Conservation (phyloP, 495 filamentous ascomycete genomes). For the Penicillium egyptiacum region DNA sequence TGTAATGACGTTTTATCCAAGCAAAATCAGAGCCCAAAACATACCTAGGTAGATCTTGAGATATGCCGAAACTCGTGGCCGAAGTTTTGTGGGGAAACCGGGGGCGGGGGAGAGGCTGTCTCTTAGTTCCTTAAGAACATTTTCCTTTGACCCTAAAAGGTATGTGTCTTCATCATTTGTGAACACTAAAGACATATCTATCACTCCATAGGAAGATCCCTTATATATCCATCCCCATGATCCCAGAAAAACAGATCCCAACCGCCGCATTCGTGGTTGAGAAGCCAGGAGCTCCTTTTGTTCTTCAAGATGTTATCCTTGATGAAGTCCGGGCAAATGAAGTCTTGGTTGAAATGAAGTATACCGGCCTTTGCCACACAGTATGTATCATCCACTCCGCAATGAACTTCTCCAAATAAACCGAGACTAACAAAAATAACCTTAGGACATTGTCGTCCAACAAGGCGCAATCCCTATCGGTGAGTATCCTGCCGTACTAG, state of each 20-base stretch:
- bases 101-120: not conserved
- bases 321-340: slow-evolving; percentile 31
- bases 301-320: slow-evolving; percentile 31
- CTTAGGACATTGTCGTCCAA: slow-evolving; percentile 39
- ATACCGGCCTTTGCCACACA: slow-evolving; percentile 37
- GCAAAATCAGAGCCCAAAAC: not conserved
- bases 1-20: not conserved
- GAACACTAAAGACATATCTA: not conserved
- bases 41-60: not conserved
- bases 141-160: too few species aligned
- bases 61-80: slow-evolving; percentile 18
- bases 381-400: slow-evolving; percentile 15
- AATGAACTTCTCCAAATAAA: not conserved
- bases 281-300: slow-evolving; percentile 25
- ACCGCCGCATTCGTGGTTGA: slow-evolving; percentile 34
- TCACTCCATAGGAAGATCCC: not conserved
- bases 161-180: not conserved
- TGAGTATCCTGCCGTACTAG: slow-evolving; percentile 43
- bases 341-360: slow-evolving; percentile 38
- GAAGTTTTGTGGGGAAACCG: slow-evolving; percentile 17
- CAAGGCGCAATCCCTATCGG: slow-evolving; percentile 33
- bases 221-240: slow-evolving; percentile 10
- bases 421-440: not conserved
- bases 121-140: not conserved
- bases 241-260: slow-evolving; percentile 22